Evolutionary conservation across 768 basidiomycete species (phyloP), one percentile per base, ranked within the genome.

Genomic region (Fibroporia radiculosa): DNA sequence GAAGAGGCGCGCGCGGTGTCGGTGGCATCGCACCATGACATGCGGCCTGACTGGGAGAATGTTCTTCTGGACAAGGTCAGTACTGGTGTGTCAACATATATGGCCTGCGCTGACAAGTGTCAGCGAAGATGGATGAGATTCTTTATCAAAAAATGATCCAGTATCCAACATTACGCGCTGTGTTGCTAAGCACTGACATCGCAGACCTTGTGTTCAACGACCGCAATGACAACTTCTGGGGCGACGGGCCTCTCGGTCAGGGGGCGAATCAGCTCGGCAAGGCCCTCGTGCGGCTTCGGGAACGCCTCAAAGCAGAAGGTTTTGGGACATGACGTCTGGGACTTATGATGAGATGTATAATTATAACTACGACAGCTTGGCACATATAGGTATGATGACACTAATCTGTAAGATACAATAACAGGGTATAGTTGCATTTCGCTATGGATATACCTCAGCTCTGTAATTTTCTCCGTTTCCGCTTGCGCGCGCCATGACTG

Each of bases 131-230:
- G 77, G 77, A 82, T 33, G 75, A 82, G 6, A 83, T 82, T 27
- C 53, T 88, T 39, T 71, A 71, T 48, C 54, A 70, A 48, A 91
- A 91, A 57, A 82, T 90, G 54, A 71, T 65, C 38, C 87, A 90
- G 64, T 83, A 91, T 56, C 65, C 73, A 0, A 65, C 73, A 24
- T 59, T 90, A 43, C 74, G 78, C 27, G 47, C 48, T 18, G 55
- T 75, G 55, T 71, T 90, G 13, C 56, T 85, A 19, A 55, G 61
- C 18, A 86, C 85, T 3, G 74, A 70, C 7, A 54, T 67, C 13
- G 66, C 67, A 2, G 65, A 64, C 25, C 63, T 86, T 26, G 57
- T 58, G 12, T 83, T 80, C 53, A 59, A 64, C 7, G 80, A 82
- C 52, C 58, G 63, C 1, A 58, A 63, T 0, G 83, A 89, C 57